These are phyloP conservation scores for Populus simonii DNA, from an alignment of 345 rosid species.

Conservation along the genomic window DNA sequence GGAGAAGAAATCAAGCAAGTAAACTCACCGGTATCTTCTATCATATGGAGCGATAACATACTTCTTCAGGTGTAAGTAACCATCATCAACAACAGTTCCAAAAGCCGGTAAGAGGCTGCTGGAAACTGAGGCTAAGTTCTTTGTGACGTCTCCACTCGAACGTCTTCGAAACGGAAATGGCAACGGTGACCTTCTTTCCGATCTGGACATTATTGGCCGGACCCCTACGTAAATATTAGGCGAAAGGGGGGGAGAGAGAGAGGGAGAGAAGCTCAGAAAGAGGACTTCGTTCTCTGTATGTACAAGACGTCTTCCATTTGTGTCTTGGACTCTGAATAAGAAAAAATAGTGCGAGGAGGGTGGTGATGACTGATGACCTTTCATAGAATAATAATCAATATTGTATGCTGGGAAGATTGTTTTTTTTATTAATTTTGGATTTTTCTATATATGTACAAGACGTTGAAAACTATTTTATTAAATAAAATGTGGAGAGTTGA, in stretches of 20 bases:
- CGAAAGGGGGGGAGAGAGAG: not conserved
- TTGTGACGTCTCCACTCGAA: slow-evolving; percentile 48
- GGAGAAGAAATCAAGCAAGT: not conserved
- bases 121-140: slow-evolving; percentile 66
- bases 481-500: too few species aligned
- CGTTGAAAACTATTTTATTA: not conserved
- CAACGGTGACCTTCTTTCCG: slow-evolving; percentile 38
- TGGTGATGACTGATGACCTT: slow-evolving; percentile 1
- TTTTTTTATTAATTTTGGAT: not conserved
- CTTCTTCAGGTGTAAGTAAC: slow-evolving; percentile 41
- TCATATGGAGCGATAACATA: slow-evolving; percentile 72
- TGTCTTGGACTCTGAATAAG: not conserved
- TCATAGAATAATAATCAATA: not conserved
- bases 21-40: slow-evolving; percentile 72
- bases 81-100: slow-evolving; percentile 63
- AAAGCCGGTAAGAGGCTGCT: slow-evolving; percentile 89
- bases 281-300: not conserved
- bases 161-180: slow-evolving; percentile 52
- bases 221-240: not conserved
- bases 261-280: too few species aligned
- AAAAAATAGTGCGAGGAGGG: not conserved
- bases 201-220: slow-evolving; percentile 2
- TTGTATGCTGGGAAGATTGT: not conserved
- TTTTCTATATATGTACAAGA: not conserved
- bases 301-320: too few species aligned